Evolutionary conservation across 441 rosid genomes (phyloP), one percentile per base, ranked within the genome.

Genomic region (Capsella rubella): DNA sequence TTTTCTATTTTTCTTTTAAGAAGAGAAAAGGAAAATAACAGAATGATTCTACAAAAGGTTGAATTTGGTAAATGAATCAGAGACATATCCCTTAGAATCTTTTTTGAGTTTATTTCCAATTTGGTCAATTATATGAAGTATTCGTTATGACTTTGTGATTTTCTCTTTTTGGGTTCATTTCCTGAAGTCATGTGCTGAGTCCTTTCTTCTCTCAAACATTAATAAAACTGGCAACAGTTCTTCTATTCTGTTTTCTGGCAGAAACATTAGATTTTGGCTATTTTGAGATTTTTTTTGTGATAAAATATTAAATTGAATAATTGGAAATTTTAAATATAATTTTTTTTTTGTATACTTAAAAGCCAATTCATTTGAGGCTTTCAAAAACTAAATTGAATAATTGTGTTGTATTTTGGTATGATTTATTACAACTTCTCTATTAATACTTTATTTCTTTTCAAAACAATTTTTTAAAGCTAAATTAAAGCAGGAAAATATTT

Each of bases 11-110:
- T 31, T 18, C 3, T 11, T 46, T 31, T 32, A 27, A 12, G 35
- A 13, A 14, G 42, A 4, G 7, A 35, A 42, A 3, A 7, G 10
- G 35, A 13, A 14, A 61, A 4, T 12, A 35, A 27, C 5, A 7
- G 10, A 46, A 31, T 32, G 4, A 11, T 64, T 11, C 51, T 55
- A 12, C 3, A 12, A 27, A 21, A 55, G 54, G 27, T 47, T 46
- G 1, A 34, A 32, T 46, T 69, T 57, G 50, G 67, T n/a, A 59
- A 27, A 2, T 58, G 18, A 49, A 70, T 47, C 28, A 6, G 32
- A 55, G 32, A 40, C 9, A 37, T 51, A 52, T 53, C 37, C 37
- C 37, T 39, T 52, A 25, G 11, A 8, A 35, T 8, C 35, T 11
- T 9, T 21, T 35, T 35, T 14, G 11, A 67, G 28, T 39, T 27